Evolutionary conservation across 768 basidiomycete genomes (phyloP).

Genomic region (Suillus plorans): DNA sequence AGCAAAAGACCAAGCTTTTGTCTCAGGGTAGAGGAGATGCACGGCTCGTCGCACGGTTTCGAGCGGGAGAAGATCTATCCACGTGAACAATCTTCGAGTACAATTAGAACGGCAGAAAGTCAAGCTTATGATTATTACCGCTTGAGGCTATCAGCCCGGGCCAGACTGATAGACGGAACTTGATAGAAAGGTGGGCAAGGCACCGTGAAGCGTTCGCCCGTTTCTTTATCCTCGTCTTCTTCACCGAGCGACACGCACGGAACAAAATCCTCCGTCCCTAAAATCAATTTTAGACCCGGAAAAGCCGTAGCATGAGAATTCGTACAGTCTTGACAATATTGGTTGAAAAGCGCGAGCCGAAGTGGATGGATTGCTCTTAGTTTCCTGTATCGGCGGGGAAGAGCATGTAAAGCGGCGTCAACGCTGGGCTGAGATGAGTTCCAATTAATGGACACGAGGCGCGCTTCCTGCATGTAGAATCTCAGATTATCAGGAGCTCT

Average conservation of each 20-base stretch:
- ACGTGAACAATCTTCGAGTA: conserved; percentile 40
- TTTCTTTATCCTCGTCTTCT: conserved; percentile 38
- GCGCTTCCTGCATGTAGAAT: conserved; percentile 46
- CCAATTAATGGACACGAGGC: conserved; percentile 42
- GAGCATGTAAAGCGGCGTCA: conserved; percentile 32
- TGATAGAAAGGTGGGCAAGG: conserved; percentile 42
- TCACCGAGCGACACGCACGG: conserved; percentile 35
- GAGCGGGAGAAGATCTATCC: conserved; percentile 53
- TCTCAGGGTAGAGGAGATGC: conserved; percentile 30
- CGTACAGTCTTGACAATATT: background rate
- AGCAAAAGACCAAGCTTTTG: conserved; percentile 30
- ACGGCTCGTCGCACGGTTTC: conserved; percentile 46
- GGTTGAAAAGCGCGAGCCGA: conserved; percentile 28
- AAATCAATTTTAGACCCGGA: conserved; percentile 7
- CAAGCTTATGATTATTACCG: conserved; percentile 32
- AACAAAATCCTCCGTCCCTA: conserved; percentile 41
- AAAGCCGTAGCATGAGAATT: background rate
- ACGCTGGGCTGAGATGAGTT: conserved; percentile 35
- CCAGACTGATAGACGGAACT: conserved; percentile 33
- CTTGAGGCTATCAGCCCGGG: conserved; percentile 40
- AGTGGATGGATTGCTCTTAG: conserved; percentile 49
- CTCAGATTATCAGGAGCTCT: conserved; percentile 45
- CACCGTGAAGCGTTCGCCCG: conserved; percentile 43
- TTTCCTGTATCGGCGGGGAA: conserved; percentile 48
- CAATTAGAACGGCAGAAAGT: conserved; percentile 1